phyloP scores from a whole-genome alignment of 805 yeast species.

The Clavispora vitiphila region DNA sequence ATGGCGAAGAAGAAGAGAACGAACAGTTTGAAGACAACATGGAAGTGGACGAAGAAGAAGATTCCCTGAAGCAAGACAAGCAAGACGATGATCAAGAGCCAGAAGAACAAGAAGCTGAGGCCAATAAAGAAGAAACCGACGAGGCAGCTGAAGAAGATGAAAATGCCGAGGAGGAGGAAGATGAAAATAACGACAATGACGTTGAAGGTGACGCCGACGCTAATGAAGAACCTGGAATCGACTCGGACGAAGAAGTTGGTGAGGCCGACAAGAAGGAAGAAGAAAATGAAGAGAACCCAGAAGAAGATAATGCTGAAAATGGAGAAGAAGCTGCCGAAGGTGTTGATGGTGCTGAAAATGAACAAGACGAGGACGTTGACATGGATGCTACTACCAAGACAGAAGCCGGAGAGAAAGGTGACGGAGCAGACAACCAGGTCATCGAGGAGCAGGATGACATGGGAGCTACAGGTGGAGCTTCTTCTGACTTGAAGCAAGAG shows the following conservation, averaged over 20 bases:
- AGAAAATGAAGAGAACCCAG: slow-evolving; percentile 36
- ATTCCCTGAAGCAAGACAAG: slow-evolving; percentile 19
- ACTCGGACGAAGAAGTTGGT: slow-evolving; percentile 27
- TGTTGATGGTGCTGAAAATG: slow-evolving; percentile 46
- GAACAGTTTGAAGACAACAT: slow-evolving; percentile 17
- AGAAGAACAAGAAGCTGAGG: slow-evolving; percentile 23
- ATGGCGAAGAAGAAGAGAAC: slow-evolving; percentile 40
- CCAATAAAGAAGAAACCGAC: slow-evolving; percentile 8
- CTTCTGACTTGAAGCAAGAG: slow-evolving; percentile 35
- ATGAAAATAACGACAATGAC: slow-evolving; percentile 26
- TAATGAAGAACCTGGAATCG: slow-evolving; percentile 25
- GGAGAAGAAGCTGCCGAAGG: slow-evolving; percentile 43
- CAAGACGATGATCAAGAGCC: slow-evolving; percentile 25
- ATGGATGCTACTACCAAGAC: slow-evolving; percentile 57
- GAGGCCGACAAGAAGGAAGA: slow-evolving; percentile 35
- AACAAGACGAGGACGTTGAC: slow-evolving; percentile 42
- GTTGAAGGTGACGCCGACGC: slow-evolving; percentile 12
- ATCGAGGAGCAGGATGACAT: slow-evolving; percentile 59
- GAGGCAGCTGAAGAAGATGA: slow-evolving; percentile 21
- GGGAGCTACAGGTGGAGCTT: slow-evolving; percentile 60
- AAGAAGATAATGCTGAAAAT: slow-evolving; percentile 20
- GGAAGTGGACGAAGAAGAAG: slow-evolving; percentile 14
- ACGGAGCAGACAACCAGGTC: slow-evolving; percentile 54
- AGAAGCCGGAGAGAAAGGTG: slow-evolving; percentile 55
- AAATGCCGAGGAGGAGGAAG: slow-evolving; percentile 19